Base-by-base conservation (phyloP, 2,329 filamentous ascomycete species). In the Diplodia sapinea region DNA sequence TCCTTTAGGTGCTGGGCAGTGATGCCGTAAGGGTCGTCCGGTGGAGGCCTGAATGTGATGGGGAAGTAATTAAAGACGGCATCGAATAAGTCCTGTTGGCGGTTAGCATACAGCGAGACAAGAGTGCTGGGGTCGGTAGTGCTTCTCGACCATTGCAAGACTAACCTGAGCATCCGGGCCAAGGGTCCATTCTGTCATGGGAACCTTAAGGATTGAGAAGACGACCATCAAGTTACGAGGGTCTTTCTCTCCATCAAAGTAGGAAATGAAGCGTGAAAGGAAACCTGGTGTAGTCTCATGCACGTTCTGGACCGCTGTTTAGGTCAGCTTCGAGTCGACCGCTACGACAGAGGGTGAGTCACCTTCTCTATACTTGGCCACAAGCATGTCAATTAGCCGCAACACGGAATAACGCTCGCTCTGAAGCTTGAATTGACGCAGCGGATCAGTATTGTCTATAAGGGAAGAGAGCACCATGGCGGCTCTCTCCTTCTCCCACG, bases 11-110 rank as follows among this genome's bases (percentile, higher is more conserved):
- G 86, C 71, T 90, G 88, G 2, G 88, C 87, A 2, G 88, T 90
- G 69, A 91, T 90, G 1, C 87, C 87, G 69, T 90, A 91, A 1
- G 88, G 88, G 73, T 91, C 88, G 70, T 90, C 88, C 12, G 88
- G 88, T 1, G 88, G 89, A 12, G 88, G 88, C 72, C 87, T 84
- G 77, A 91, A 91, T 0, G 88, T 90, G 71, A 91, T 90, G 0
- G 88, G 88, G 73, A 91, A 91, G 75, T 91, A 91, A 72, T 89
- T 90, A 77, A 90, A 91, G 20, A 89, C 88, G 3, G 88, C 84
- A 70, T 91, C 89, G 73, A 91, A 91, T 54, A 90, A 80, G 36
- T 84, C 82, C 73, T 79, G 68, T 9, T 38, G 3, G 7, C 29
- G 7, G 36, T 73, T 23, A 71, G 69, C 51, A 26, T 65, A 23